These are phyloP conservation scores for Leishmania martiniquensis DNA, from an alignment of 208 protist genomes.

Conservation along the genomic window DNA sequence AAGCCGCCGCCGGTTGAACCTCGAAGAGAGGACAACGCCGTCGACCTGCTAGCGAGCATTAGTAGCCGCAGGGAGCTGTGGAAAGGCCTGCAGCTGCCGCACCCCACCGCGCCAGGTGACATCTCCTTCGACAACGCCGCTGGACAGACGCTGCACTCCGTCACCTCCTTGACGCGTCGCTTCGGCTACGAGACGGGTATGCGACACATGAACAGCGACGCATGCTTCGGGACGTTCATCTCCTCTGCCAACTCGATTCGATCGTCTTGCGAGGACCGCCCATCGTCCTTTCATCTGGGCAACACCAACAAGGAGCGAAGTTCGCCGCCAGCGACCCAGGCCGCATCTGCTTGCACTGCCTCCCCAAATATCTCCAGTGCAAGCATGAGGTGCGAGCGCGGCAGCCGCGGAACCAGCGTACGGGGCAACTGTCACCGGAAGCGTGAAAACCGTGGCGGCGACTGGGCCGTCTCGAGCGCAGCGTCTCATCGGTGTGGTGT, in stretches of 20 bases:
- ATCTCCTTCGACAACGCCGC: neutral
- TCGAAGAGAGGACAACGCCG: neutral
- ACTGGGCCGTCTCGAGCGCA: neutral
- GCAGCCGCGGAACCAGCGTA: neutral
- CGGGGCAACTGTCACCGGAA: neutral
- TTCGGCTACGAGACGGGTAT: neutral
- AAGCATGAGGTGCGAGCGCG: neutral
- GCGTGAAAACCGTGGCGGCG: neutral
- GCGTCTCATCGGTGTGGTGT: neutral
- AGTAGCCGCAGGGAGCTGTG: conserved; percentile 1
- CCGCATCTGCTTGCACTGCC: neutral
- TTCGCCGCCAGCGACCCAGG: neutral
- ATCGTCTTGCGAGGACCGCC: conserved; percentile 7
- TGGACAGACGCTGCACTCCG: neutral
- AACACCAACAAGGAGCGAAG: neutral
- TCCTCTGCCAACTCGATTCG: conserved; percentile 2
- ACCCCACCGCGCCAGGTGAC: neutral
- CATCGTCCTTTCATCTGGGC: neutral
- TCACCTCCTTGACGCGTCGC: neutral
- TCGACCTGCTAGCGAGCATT: neutral
- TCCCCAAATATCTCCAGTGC: neutral
- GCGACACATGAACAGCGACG: conserved; percentile 14
- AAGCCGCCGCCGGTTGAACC: neutral
- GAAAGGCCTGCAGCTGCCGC: conserved; percentile 9
- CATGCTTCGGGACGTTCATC: conserved; percentile 7